These are phyloP conservation scores for Mucor velutinosus DNA, from an alignment of 371 early-diverging fungal species.

Conservation along the genomic window DNA sequence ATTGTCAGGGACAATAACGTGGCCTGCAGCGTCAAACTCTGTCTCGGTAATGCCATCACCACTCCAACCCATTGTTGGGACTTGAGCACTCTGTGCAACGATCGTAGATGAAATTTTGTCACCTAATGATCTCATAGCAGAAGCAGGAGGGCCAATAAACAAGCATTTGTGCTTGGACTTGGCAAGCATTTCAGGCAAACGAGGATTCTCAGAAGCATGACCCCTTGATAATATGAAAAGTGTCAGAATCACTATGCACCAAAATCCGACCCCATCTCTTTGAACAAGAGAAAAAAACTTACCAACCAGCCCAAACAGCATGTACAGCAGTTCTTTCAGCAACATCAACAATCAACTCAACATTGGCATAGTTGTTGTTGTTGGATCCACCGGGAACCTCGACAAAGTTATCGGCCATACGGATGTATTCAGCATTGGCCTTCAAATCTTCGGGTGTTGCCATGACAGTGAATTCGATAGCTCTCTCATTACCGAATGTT, in stretches of 20 bases:
- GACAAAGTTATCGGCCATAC: conserved; percentile 98
- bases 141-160: conserved; percentile 98
- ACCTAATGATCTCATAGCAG: conserved; percentile 97
- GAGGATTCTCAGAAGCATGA: conserved; percentile 98
- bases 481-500: conserved; percentile 94
- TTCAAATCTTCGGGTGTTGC: conserved; percentile 97
- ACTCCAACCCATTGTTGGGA: conserved; percentile 96
- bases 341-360: conserved; percentile 95
- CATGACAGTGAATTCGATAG: conserved; percentile 98
- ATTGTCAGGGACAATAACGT: conserved; percentile 80
- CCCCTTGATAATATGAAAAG: conserved; percentile 73
- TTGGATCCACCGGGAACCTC: conserved; percentile 96
- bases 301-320: conserved; percentile 75
- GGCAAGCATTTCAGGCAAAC: conserved; percentile 89
- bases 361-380: conserved; percentile 98
- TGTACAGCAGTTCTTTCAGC: conserved; percentile 96
- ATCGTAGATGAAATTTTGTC: conserved; percentile 99
- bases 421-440: conserved; percentile 97
- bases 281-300: conserved; percentile 31
- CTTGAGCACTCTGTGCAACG: conserved; percentile 95
- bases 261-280: not conserved
- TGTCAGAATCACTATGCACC: not conserved
- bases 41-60: conserved; percentile 86
- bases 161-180: conserved; percentile 79
- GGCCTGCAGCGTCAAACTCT: conserved; percentile 63